phyloP scores from a whole-genome alignment of 2,329 filamentous ascomycete species.

The Pochonia chlamydosporia region DNA sequence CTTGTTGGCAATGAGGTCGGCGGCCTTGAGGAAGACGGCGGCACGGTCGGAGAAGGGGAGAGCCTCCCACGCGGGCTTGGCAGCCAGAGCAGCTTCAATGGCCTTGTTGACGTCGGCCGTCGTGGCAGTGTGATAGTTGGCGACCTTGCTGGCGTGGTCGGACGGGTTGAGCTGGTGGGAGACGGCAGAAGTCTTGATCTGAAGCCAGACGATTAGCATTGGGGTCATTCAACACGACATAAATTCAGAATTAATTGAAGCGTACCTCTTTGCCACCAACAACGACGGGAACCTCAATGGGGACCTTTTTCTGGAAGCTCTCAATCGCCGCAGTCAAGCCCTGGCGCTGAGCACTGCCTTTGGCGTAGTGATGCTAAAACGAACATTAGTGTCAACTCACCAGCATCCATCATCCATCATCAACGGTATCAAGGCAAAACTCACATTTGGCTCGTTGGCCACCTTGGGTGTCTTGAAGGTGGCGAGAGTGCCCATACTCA shows the following conservation, averaged over 20 bases:
- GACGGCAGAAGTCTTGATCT: slow-evolving; percentile 62
- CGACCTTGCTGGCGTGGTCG: slow-evolving; percentile 69
- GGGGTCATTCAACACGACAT: neutral
- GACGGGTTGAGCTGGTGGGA: slow-evolving; percentile 77
- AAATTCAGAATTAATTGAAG: slow-evolving; percentile 1
- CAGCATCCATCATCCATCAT: neutral
- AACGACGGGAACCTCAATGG: slow-evolving; percentile 75
- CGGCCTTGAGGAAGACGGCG: slow-evolving; percentile 91
- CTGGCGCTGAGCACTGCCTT: slow-evolving; percentile 73
- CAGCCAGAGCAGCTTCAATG: slow-evolving; percentile 79
- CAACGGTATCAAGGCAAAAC: slow-evolving; percentile 27
- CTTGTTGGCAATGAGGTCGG: slow-evolving; percentile 83
- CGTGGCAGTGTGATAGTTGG: slow-evolving; percentile 79
- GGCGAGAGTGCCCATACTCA: slow-evolving; percentile 56
- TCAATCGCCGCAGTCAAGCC: slow-evolving; percentile 71
- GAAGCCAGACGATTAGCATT: neutral
- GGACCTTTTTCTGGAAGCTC: slow-evolving; percentile 59
- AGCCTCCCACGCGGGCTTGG: slow-evolving; percentile 79
- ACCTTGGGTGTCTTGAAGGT: slow-evolving; percentile 84
- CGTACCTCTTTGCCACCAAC: slow-evolving; percentile 75
- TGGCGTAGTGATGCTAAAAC: slow-evolving; percentile 76
- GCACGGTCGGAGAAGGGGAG: slow-evolving; percentile 87
- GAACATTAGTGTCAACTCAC: neutral
- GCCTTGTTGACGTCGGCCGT: slow-evolving; percentile 69
- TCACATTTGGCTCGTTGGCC: slow-evolving; percentile 91